Conservation (phyloP, 1,284 basidiomycete genomes). For the Porodaedalea pini region DNA sequence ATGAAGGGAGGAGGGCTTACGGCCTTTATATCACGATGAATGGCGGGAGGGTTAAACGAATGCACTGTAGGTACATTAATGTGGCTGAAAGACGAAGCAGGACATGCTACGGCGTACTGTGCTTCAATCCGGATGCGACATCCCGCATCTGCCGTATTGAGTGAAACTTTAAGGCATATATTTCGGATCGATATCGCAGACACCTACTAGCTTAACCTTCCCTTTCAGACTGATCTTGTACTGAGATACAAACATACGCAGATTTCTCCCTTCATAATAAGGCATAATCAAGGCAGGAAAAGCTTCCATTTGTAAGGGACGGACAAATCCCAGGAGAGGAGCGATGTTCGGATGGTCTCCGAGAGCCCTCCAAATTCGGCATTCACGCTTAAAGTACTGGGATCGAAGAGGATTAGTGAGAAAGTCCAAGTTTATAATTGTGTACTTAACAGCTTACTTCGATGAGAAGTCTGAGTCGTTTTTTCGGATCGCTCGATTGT, state of each 20-base stretch:
- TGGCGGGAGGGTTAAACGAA: not conserved
- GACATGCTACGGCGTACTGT: not conserved
- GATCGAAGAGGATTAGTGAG: not conserved
- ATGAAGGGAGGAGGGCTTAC: not conserved
- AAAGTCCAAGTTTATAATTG: not conserved
- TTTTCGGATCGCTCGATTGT: not conserved
- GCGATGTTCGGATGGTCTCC: conserved; percentile 4
- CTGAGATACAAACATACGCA: not conserved
- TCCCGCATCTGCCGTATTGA: not conserved
- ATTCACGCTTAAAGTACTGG: conserved; percentile 3
- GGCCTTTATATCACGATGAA: not conserved
- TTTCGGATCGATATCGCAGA: too few relatives aligned
- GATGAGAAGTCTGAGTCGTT: not conserved
- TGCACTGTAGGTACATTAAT: too few relatives aligned
- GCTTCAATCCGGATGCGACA: not conserved
- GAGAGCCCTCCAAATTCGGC: not conserved
- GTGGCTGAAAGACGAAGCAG: too few relatives aligned
- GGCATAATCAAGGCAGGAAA: not conserved
- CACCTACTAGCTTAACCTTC: not conserved
- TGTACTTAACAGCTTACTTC: not conserved
- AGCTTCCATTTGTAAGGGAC: not conserved
- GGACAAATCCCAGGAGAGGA: not conserved
- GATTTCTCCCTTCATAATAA: not conserved
- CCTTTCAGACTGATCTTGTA: not conserved
- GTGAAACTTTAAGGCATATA: not conserved